Evolutionary conservation across 371 early-diverging fungal genomes (phyloP).

Genomic region (Chytridiales sp.): DNA sequence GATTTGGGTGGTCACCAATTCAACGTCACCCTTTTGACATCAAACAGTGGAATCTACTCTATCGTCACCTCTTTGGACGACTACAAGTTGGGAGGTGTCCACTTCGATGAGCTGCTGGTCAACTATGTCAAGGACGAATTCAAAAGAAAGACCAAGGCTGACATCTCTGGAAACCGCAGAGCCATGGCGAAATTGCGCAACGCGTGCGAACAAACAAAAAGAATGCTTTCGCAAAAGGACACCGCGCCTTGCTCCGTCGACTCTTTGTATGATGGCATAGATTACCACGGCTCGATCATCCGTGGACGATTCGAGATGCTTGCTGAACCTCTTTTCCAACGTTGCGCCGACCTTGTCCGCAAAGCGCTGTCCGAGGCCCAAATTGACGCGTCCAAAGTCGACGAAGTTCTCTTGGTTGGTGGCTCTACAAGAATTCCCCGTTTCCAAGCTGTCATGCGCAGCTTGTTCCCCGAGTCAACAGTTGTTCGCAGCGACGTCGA

Average conservation of each 20-base stretch:
- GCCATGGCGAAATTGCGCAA: constrained; percentile 78
- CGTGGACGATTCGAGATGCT: constrained; percentile 93
- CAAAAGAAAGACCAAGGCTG: constrained; percentile 80
- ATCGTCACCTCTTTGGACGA: constrained; percentile 84
- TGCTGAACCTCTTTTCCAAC: constrained; percentile 73
- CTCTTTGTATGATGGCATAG: constrained; percentile 88
- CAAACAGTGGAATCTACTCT: constrained; percentile 87
- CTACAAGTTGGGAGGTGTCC: constrained; percentile 84
- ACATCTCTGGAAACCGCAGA: constrained; percentile 70
- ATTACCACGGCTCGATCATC: constrained; percentile 84
- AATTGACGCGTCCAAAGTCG: constrained; percentile 48
- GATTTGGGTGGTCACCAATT: constrained; percentile 97
- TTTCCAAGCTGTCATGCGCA: constrained; percentile 53
- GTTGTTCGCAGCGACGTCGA: constrained; percentile 64
- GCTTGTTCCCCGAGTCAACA: constrained; percentile 47
- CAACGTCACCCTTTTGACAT: constrained; percentile 86
- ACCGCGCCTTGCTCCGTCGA: constrained; percentile 93
- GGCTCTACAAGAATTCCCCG: constrained; percentile 63
- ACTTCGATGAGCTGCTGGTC: constrained; percentile 88
- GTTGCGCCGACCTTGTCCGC: constrained; percentile 72
- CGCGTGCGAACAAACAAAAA: constrained; percentile 89
- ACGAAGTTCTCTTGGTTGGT: constrained; percentile 69
- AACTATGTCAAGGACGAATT: constrained; percentile 84
- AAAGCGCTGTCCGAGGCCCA: constrained; percentile 71
- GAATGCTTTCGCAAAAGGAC: constrained; percentile 80